Evolutionary conservation across 192 early-diverging fungal genomes (phyloP).

Genomic region (Rhizophagus sp.): DNA sequence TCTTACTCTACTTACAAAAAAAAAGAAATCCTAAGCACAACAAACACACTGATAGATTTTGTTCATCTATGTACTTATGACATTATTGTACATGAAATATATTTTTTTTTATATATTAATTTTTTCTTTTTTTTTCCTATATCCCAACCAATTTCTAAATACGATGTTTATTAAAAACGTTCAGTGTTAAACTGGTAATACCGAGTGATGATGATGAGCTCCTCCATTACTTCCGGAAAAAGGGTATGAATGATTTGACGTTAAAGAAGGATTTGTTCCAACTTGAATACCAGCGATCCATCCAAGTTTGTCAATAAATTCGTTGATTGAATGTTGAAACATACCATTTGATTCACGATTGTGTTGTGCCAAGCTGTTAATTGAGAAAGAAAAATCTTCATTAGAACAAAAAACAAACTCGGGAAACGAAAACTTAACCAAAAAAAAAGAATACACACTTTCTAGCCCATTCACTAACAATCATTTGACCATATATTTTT

Average conservation of each 20-base stretch:
- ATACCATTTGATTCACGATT: conserved; percentile 57
- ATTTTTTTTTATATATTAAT: too few relatives aligned
- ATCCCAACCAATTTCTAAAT: too few relatives aligned
- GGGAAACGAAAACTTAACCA: neutral
- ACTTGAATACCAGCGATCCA: conserved; percentile 69
- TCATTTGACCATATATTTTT: conserved; percentile 76
- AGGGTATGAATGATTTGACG: neutral
- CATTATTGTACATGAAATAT: too few relatives aligned
- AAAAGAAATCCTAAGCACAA: too few relatives aligned
- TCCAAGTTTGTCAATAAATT: conserved; percentile 63
- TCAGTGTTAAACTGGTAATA: neutral
- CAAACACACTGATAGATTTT: too few relatives aligned
- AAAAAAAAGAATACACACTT: conserved; percentile 46
- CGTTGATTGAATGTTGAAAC: conserved; percentile 60
- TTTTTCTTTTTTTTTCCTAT: too few relatives aligned
- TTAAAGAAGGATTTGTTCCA: neutral
- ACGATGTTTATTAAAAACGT: too few relatives aligned
- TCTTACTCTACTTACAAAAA: too few relatives aligned
- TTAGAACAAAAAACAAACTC: neutral
- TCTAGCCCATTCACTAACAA: conserved; percentile 84
- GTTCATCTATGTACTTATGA: too few relatives aligned
- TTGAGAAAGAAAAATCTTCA: neutral
- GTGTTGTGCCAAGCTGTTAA: conserved; percentile 61
- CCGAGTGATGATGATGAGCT: neutral
- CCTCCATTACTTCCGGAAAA: neutral